Evolutionary conservation across 192 early-diverging fungal species (phyloP), one percentile per base, ranked within the genome.

Genomic region (Backusella mclennaniae): DNA sequence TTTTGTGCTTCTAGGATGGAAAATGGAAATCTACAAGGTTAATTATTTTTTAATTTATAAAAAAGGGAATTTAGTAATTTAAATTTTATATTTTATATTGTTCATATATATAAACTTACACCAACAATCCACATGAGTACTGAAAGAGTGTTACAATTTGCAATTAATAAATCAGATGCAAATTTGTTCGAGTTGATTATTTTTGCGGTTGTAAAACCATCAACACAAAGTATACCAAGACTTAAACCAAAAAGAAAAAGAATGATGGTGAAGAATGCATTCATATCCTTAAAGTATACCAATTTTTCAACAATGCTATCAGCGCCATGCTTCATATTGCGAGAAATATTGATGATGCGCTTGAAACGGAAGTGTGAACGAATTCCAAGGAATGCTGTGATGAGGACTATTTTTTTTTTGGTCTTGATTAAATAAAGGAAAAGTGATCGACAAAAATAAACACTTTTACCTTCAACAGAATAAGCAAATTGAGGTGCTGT

Each of bases 401-500:
- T 29, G 17, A 82, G 26, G 5, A 59, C 80, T 82, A n/a, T 14
- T 29, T 31, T 6, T 33, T 23, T 35, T 26, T 12, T 35, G 0
- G 26, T 26, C 26, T 63, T 2, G 56, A 23, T 29, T 29, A 12
- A n/a, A 39, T 67, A 46, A 21, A 6, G 59, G 12, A 21, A 53
- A 52, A 15, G 17, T 21, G 33, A 17, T 26, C 56, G 8, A 26
- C 56, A 33, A 69, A 17, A 71, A 19, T 15, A 39, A 17, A 69
- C 14, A 21, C 17, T 36, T n/a, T 73, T 71, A 79, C 78, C 41
- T 75, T 78, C 76, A 23, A 71, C 46, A 12, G 74, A 71, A 72
- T 84, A 86, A 17, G 81, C 83, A 17, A 86, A 67, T 69, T 82
- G 78, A 69, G 83, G 85, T 1, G 82, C 74, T 38, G 82, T 56